These are phyloP conservation scores for Grosmannia clavigera DNA, from an alignment of 2,329 filamentous ascomycete species.

Conservation along the genomic window DNA sequence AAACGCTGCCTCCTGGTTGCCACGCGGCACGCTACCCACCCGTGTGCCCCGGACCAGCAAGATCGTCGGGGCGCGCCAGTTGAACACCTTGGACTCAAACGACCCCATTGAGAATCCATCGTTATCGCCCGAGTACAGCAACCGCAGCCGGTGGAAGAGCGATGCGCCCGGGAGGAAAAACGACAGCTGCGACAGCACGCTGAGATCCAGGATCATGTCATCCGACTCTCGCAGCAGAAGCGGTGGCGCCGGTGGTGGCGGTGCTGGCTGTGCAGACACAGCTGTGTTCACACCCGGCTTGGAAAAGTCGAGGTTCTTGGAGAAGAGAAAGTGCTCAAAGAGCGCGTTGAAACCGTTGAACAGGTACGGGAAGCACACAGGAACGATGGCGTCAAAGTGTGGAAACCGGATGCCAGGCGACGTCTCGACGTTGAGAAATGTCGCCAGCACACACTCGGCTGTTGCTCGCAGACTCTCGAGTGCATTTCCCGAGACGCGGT, in stretches of 20 bases:
- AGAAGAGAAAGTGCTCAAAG: conserved; percentile 67
- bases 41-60: conserved; percentile 56
- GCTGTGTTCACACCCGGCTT: conserved; percentile 18
- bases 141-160: conserved; percentile 52
- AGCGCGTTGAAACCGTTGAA: conserved; percentile 56
- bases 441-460: conserved; percentile 52
- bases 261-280: not conserved
- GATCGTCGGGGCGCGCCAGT: conserved; percentile 65
- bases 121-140: conserved; percentile 57
- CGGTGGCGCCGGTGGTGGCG: conserved; percentile 1
- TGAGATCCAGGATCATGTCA: conserved; percentile 50
- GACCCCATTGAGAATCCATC: conserved; percentile 68
- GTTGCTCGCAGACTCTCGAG: conserved; percentile 46
- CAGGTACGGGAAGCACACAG: conserved; percentile 49
- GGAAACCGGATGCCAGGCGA: conserved; percentile 49
- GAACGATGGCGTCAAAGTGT: conserved; percentile 48
- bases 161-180: conserved; percentile 56
- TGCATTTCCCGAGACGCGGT: conserved; percentile 40
- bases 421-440: conserved; percentile 54
- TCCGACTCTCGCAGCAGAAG: conserved; percentile 35
- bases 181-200: conserved; percentile 55
- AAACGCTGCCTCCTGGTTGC: conserved; percentile 43
- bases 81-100: conserved; percentile 63
- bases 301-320: conserved; percentile 55
- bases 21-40: conserved; percentile 33